Evolutionary conservation across 148 eudicot species (phyloP).

Genomic region (Fallopia convolvulus): DNA sequence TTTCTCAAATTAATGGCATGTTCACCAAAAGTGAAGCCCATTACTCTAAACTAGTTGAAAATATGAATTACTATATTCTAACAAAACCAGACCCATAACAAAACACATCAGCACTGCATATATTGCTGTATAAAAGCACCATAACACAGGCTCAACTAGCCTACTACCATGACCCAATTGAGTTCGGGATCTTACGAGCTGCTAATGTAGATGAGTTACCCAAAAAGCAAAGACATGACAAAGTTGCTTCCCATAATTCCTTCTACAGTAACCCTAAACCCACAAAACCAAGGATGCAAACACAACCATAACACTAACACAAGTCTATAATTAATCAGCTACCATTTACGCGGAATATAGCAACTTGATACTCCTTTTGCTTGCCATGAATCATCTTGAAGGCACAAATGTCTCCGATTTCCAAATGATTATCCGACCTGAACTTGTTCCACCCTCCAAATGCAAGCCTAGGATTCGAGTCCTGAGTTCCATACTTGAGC

Average conservation of each 20-base stretch:
- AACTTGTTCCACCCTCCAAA: background rate
- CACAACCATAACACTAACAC: background rate
- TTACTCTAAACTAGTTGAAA: too few relatives aligned
- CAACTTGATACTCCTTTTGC: background rate
- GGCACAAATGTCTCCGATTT: background rate
- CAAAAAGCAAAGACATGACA: background rate
- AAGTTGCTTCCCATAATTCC: too few relatives aligned
- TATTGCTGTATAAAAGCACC: too few relatives aligned
- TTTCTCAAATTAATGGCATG: too few relatives aligned
- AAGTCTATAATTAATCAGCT: background rate
- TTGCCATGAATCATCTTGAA: background rate
- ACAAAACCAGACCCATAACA: too few relatives aligned
- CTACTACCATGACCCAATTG: too few relatives aligned
- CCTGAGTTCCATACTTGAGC: background rate
- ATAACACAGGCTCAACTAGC: too few relatives aligned
- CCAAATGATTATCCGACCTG: background rate
- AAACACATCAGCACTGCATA: too few relatives aligned
- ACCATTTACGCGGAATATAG: background rate
- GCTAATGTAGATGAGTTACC: too few relatives aligned
- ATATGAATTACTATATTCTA: too few relatives aligned
- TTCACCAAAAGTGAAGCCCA: too few relatives aligned
- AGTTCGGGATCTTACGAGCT: too few relatives aligned
- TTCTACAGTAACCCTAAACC: background rate
- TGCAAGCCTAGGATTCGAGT: background rate
- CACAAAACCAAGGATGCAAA: background rate